These are phyloP conservation scores for Triticum turgidum DNA, from an alignment of 176 grass and related monocot genomes.

Conservation along the genomic window DNA sequence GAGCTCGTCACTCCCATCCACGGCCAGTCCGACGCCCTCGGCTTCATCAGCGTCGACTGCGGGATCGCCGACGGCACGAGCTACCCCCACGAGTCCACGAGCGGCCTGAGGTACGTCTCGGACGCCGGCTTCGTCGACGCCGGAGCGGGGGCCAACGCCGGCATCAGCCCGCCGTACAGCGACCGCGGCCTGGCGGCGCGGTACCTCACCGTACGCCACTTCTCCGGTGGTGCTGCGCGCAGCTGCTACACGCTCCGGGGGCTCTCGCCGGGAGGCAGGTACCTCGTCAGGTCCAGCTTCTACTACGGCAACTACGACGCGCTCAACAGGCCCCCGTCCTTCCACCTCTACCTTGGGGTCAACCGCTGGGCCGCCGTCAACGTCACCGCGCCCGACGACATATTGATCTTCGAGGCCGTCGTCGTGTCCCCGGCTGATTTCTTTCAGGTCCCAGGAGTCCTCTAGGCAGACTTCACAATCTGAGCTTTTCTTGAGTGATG, in stretches of 20 bases:
- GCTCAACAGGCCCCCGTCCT: background rate
- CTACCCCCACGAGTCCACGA: constrained; percentile 10
- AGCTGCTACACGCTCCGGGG: constrained; percentile 49
- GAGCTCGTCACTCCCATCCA: background rate
- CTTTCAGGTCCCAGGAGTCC: constrained; percentile 16
- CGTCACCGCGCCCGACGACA: background rate
- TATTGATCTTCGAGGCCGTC: constrained; percentile 17
- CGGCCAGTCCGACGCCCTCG: constrained; percentile 10
- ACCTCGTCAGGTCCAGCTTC: constrained; percentile 37
- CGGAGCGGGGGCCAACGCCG: constrained; percentile 11
- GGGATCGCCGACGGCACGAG: background rate
- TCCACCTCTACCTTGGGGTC: constrained; percentile 49
- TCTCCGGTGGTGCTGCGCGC: constrained; percentile 19
- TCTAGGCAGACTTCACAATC: background rate
- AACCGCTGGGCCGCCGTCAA: constrained; percentile 51
- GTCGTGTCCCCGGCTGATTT: constrained; percentile 20
- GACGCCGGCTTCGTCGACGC: constrained; percentile 31
- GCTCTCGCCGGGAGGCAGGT: constrained; percentile 16
- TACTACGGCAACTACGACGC: constrained; percentile 58
- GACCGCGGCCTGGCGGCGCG: background rate
- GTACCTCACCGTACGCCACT: constrained; percentile 36
- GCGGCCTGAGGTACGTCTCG: constrained; percentile 28
- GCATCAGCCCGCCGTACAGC: constrained; percentile 9
- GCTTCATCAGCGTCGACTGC: constrained; percentile 54
- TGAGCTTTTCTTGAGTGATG: background rate